Percentiles rank a stretch among this genome's conserved stretches.
These are phyloP conservation scores for Trametes pubescens DNA, from an alignment of 1,284 basidiomycete genomes.

Conservation along the genomic window DNA sequence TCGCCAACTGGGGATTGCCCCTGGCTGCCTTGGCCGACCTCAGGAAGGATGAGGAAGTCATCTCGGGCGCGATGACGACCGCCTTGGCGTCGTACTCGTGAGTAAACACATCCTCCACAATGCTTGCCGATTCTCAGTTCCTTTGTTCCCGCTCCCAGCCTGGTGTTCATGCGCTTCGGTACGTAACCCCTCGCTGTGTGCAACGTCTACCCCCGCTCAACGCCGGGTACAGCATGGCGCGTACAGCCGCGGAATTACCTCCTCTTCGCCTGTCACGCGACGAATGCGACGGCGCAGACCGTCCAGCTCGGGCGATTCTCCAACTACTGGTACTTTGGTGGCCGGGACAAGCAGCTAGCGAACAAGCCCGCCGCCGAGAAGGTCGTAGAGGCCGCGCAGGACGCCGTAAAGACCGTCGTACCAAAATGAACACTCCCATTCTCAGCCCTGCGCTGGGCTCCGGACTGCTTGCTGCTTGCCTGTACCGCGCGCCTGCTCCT, in stretches of 20 bases:
- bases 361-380: conserved; percentile 34
- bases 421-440: conserved; percentile 33
- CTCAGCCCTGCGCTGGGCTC: conserved; percentile 13
- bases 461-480: conserved; percentile 9
- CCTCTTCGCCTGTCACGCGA: conserved; percentile 91
- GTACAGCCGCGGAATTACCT: conserved; percentile 96
- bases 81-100: conserved; percentile 92
- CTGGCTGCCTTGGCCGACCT: conserved; percentile 91
- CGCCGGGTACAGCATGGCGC: conserved; percentile 77
- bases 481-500: conserved; percentile 15
- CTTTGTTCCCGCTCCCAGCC: conserved; percentile 51
- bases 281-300: conserved; percentile 88
- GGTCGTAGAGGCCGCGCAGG: conserved; percentile 53
- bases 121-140: background rate
- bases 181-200: conserved; percentile 1
- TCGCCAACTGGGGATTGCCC: conserved; percentile 97
- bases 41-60: conserved; percentile 92
- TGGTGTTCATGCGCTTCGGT: conserved; percentile 98
- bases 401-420: conserved; percentile 51
- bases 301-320: conserved; percentile 86
- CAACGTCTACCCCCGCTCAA: conserved; percentile 31
- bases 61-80: conserved; percentile 95
- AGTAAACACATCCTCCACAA: conserved; percentile 48
- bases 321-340: conserved; percentile 89
- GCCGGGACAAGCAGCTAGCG: conserved; percentile 68